Percentiles rank a stretch among this genome's conserved stretches.
phyloP scores from a whole-genome alignment of 2,329 filamentous ascomycete genomes.

The Trichoderma endophyticum region DNA sequence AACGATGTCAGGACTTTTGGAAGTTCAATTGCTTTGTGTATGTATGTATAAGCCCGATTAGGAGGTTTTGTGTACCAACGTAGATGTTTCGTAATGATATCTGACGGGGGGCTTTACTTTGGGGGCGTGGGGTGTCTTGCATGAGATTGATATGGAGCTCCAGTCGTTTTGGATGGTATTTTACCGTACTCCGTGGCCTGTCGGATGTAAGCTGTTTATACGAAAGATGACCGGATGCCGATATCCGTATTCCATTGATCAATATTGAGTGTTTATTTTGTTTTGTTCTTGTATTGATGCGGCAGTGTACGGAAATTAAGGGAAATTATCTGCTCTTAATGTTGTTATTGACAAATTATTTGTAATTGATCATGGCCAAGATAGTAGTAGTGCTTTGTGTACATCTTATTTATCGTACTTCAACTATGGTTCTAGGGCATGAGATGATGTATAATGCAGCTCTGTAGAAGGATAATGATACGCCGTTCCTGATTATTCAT shows the following conservation, averaged over 20 bases:
- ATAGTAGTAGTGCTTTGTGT: neutral
- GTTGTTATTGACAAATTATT: neutral
- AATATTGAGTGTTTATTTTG: neutral
- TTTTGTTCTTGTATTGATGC: neutral
- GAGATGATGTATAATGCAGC: neutral
- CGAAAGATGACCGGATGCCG: neutral
- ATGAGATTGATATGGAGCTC: neutral
- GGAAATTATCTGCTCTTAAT: neutral
- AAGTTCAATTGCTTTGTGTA: neutral
- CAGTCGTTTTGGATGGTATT: too few species aligned
- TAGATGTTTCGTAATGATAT: neutral
- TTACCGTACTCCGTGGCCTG: too few species aligned
- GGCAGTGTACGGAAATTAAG: neutral
- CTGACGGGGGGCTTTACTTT: neutral
- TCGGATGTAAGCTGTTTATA: neutral
- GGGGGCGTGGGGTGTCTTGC: neutral
- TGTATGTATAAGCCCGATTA: neutral
- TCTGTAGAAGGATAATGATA: neutral
- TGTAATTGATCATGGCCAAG: neutral
- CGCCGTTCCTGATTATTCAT: neutral
- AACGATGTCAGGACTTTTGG: neutral
- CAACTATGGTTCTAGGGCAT: neutral
- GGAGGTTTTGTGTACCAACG: neutral
- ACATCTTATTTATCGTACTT: neutral
- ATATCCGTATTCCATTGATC: neutral